These are phyloP conservation scores for Yarrowia deformans DNA, from an alignment of 805 yeast genomes.

Conservation along the genomic window DNA sequence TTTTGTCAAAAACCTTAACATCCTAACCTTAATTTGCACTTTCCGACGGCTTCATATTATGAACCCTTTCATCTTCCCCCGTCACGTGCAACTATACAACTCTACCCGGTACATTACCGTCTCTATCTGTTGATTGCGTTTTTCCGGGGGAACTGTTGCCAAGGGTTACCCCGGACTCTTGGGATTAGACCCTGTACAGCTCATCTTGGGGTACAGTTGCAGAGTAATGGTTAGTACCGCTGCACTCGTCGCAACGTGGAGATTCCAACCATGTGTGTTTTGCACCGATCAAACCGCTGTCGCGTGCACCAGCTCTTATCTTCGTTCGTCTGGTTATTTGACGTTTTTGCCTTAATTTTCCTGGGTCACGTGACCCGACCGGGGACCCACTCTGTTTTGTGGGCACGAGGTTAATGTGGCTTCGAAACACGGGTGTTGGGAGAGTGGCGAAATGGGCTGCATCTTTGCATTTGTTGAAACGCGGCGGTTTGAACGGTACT, in stretches of 20 bases:
- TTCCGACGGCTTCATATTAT: too few relatives aligned
- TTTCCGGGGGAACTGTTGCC: neutral
- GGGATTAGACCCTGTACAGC: neutral
- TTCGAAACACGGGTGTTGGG: constrained; percentile 14
- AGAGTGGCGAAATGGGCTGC: constrained; percentile 19
- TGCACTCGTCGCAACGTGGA: neutral
- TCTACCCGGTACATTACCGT: too few relatives aligned
- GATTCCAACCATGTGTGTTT: neutral
- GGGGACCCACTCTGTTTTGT: constrained; percentile 2
- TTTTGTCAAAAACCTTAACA: neutral
- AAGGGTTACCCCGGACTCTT: constrained; percentile 4
- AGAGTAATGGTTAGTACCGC: neutral
- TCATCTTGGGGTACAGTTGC: neutral
- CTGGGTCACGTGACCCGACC: neutral
- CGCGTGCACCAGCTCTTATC: neutral
- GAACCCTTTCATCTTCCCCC: too few relatives aligned
- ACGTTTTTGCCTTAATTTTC: neutral
- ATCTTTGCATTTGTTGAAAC: neutral
- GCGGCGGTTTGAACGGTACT: neutral
- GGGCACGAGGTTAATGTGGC: constrained; percentile 11
- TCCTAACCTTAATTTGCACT: too few relatives aligned
- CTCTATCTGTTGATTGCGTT: neutral
- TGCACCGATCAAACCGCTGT: too few relatives aligned
- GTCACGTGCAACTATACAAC: too few relatives aligned
- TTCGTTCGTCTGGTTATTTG: neutral